Evolutionary conservation across 768 basidiomycete species (phyloP), one percentile per base, ranked within the genome.

Genomic region (Phlegmacium glaucopus): DNA sequence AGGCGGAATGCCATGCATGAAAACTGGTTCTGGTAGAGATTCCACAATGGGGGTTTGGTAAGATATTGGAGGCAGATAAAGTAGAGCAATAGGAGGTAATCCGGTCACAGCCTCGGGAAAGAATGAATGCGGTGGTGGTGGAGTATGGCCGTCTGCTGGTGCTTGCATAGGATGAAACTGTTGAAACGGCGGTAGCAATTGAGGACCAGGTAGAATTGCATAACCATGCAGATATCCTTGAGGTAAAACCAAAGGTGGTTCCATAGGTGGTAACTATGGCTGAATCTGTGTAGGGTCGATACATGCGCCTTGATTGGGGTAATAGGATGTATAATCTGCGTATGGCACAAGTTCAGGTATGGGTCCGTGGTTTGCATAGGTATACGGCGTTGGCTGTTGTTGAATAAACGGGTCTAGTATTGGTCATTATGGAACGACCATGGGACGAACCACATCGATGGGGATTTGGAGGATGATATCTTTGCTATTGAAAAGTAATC

Each of bases 381-480:
- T 34, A 34, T 3, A 34, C 32, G 32, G 11, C 6, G 32, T 6
- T 34, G 55, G 64, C 45, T 59, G 59, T 38, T 22, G 22, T 22
- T 22, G 22, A 34, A 42, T 28, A 41, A 47, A 51, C n/a, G 44
- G 47, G 2, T 44, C 39, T n/a, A 53, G 45, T 18, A 52, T n/a
- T n/a, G n/a, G n/a, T n/a, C n/a, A n/a, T n/a, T n/a, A 30, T 12
- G 40, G 43, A 46, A 42, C 28, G 44, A 82, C 79, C n/a, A 69
- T 62, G 1, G 85, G 83, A 60, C 90, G 85, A 17, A 81, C 70
- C 16, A 89, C 72, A 17, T 71, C 72, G 0, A 89, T 73, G 9
- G 86, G 86, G 9, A 92, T 66, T 39, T 78, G 73, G 1, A 90
- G 62, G 25, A 76, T 55, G 18, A 88, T 75, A 59, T 90, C 87